phyloP scores from a whole-genome alignment of 208 protist genomes.

The Trypanosoma avium region DNA sequence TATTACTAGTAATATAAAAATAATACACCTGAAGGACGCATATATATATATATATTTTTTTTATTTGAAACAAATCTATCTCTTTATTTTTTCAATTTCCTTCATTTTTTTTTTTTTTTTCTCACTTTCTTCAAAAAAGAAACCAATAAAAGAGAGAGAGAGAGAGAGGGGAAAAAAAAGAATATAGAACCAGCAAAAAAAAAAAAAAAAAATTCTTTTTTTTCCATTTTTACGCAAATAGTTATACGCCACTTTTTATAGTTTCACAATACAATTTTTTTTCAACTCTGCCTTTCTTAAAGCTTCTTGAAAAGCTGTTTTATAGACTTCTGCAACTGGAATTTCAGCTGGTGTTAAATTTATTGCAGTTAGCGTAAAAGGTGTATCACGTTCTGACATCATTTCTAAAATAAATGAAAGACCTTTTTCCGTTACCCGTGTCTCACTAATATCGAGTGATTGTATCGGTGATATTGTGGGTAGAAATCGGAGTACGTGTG shows the following conservation, averaged over 20 bases:
- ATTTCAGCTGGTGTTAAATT: constrained; percentile 1
- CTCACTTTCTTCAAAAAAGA: too few relatives aligned
- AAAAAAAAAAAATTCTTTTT: constrained; percentile 1
- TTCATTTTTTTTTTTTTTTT: too few relatives aligned
- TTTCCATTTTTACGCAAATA: background rate
- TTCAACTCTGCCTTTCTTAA: constrained; percentile 31
- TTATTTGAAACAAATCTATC: too few relatives aligned
- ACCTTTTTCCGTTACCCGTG: constrained; percentile 69
- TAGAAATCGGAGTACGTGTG: constrained; percentile 79
- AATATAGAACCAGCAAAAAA: too few relatives aligned
- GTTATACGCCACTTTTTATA: constrained; percentile 4
- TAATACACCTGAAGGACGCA: too few relatives aligned
- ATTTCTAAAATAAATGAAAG: constrained; percentile 81
- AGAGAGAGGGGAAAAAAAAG: too few relatives aligned
- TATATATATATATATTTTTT: too few relatives aligned
- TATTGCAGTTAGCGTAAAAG: constrained; percentile 54
- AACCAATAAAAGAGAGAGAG: too few relatives aligned
- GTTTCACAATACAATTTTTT: constrained; percentile 8
- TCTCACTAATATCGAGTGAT: constrained; percentile 80
- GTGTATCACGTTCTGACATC: constrained; percentile 64
- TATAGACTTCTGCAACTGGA: background rate
- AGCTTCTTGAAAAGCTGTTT: background rate
- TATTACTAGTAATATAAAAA: too few relatives aligned
- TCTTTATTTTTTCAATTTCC: too few relatives aligned
- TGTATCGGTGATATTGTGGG: constrained; percentile 67